Conservation (phyloP, 352 stramenopile genomes). For the Phytopythium helicoides region DNA sequence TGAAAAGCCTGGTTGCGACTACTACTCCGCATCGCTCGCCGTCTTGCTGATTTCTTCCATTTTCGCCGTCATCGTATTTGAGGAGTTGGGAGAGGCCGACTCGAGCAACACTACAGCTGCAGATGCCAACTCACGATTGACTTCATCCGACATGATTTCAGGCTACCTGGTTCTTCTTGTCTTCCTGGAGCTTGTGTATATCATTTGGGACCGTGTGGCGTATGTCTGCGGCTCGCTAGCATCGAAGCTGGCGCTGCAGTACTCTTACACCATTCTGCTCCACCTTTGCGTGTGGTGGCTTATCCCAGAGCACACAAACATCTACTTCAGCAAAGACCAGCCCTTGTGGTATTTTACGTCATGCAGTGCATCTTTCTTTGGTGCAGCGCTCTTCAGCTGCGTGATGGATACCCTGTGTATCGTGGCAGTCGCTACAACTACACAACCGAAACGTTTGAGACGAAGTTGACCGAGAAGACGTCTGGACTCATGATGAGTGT, state of each 20-base stretch:
- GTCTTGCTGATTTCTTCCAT: conserved; percentile 61
- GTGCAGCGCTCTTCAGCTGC: conserved; percentile 74
- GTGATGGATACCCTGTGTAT: conserved; percentile 86
- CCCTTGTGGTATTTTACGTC: conserved; percentile 78
- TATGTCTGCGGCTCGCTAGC: conserved; percentile 73
- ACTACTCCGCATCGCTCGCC: conserved; percentile 64
- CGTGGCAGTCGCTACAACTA: conserved; percentile 83
- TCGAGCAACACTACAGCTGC: conserved; percentile 28
- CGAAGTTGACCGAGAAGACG: conserved; percentile 49
- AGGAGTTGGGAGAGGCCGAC: conserved; percentile 59
- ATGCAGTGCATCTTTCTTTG: conserved; percentile 80
- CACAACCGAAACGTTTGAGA: conserved; percentile 41
- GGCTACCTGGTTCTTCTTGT: conserved; percentile 86
- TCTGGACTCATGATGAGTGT: conserved; percentile 78
- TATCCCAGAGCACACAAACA: conserved; percentile 67
- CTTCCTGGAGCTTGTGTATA: conserved; percentile 73
- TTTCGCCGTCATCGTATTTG: conserved; percentile 80
- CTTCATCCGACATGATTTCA: conserved; percentile 75
- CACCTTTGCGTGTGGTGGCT: conserved; percentile 78
- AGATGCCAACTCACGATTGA: conserved; percentile 48
- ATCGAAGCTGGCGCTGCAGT: conserved; percentile 79
- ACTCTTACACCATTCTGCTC: conserved; percentile 64
- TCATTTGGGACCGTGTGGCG: conserved; percentile 85
- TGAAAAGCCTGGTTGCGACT: conserved; percentile 77
- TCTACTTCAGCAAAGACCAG: conserved; percentile 77